Conservation (phyloP, 352 stramenopile species). For the Elongisporangium anandrum region DNA sequence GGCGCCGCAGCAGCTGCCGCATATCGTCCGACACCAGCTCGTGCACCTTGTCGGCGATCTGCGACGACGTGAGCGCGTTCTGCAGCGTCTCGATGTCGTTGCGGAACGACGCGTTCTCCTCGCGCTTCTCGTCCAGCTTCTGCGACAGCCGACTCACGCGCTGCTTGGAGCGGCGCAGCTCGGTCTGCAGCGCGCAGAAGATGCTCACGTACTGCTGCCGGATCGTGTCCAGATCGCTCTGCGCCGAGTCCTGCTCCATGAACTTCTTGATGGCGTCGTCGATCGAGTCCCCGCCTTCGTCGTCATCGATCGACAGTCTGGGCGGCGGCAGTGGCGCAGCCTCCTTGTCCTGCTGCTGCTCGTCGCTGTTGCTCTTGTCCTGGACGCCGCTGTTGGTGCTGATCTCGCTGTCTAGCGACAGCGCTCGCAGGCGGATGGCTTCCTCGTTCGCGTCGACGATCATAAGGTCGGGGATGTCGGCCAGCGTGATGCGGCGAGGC, state of each 20-base stretch:
- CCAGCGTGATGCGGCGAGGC: conserved; percentile 55
- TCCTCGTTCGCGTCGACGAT: conserved; percentile 53
- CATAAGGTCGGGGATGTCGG: conserved; percentile 61
- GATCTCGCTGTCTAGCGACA: conserved; percentile 9
- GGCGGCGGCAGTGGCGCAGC: neutral
- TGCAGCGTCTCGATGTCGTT: conserved; percentile 65
- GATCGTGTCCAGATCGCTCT: conserved; percentile 27
- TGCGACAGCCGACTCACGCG: conserved; percentile 41
- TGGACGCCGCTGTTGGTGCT: conserved; percentile 7
- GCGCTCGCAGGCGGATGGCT: conserved; percentile 9
- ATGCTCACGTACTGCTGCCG: conserved; percentile 57
- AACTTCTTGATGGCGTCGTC: conserved; percentile 56
- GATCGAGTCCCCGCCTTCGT: conserved; percentile 13
- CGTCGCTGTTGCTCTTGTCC: neutral
- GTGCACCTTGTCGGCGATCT: conserved; percentile 59
- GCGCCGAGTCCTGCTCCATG: conserved; percentile 13
- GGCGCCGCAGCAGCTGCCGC: conserved; percentile 31
- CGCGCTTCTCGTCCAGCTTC: conserved; percentile 50
- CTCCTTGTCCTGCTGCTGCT: neutral
- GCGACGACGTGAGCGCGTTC: conserved; percentile 53
- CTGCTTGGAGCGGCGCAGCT: conserved; percentile 54
- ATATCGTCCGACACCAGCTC: conserved; percentile 51
- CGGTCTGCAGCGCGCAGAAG: conserved; percentile 59
- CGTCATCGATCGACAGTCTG: neutral
- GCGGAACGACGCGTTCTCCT: conserved; percentile 53